These are phyloP conservation scores for Acidomyces sp. DNA, from an alignment of 495 filamentous ascomycete species.

Conservation along the genomic window DNA sequence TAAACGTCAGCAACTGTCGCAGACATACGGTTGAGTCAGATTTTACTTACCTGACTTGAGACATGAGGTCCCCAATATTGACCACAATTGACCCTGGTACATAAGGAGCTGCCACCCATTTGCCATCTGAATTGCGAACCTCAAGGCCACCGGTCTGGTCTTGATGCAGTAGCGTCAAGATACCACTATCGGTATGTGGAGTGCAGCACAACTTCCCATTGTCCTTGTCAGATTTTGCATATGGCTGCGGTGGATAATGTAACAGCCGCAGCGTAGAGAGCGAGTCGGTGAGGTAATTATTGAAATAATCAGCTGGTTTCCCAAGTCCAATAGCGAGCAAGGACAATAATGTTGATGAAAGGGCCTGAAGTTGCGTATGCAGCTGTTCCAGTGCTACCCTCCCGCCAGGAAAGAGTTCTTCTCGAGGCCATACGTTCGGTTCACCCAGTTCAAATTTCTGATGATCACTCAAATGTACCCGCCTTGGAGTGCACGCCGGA, in stretches of 20 bases:
- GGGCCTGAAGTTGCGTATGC: slow-evolving; percentile 32
- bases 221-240: slow-evolving; percentile 9
- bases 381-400: slow-evolving; percentile 27
- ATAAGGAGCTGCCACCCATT: slow-evolving; percentile 36
- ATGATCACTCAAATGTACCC: not conserved
- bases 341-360: slow-evolving; percentile 31
- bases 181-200: slow-evolving; percentile 35
- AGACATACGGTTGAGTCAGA: too few relatives aligned
- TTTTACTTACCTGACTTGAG: too few relatives aligned
- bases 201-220: slow-evolving; percentile 31
- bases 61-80: slow-evolving; percentile 38
- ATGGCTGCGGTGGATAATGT: slow-evolving; percentile 28
- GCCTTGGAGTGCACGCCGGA: slow-evolving; percentile 11
- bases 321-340: slow-evolving; percentile 32
- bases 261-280: slow-evolving; percentile 35
- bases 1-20: too few relatives aligned
- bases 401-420: slow-evolving; percentile 12
- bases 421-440: slow-evolving; percentile 32
- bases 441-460: slow-evolving; percentile 32
- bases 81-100: slow-evolving; percentile 35
- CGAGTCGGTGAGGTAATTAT: slow-evolving; percentile 29
- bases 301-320: slow-evolving; percentile 31
- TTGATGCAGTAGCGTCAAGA: slow-evolving; percentile 35
- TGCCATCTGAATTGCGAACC: slow-evolving; percentile 29
- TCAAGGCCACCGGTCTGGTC: slow-evolving; percentile 33